A percentile compares a stretch with the other conserved stretches of the same genome.
These are phyloP conservation scores for Durio zibethinus DNA, from an alignment of 345 rosid species.

Conservation along the genomic window DNA sequence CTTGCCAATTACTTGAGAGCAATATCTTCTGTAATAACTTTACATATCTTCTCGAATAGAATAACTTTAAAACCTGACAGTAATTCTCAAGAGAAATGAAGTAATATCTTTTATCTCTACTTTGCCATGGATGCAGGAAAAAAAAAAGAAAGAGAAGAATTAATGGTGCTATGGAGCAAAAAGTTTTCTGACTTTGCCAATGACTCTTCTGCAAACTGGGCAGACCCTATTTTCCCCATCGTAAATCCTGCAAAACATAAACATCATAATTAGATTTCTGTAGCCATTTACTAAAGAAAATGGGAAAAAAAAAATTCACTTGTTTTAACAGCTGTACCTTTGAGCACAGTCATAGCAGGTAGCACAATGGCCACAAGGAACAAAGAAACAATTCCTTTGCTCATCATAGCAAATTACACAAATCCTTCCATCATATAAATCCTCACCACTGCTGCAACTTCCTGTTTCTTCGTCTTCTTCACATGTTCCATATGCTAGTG, in stretches of 20 bases:
- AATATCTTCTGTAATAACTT: too few relatives aligned
- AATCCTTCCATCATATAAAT: slow-evolving; percentile 46
- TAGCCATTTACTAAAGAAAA: neutral
- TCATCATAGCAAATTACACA: slow-evolving; percentile 60
- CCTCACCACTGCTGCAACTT: slow-evolving; percentile 35
- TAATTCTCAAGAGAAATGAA: too few relatives aligned
- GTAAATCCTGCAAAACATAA: slow-evolving; percentile 32
- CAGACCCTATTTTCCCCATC: slow-evolving; percentile 41
- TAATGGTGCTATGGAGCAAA: slow-evolving; percentile 21
- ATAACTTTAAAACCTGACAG: too few relatives aligned
- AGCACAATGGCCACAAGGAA: slow-evolving; percentile 62
- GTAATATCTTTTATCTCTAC: too few relatives aligned
- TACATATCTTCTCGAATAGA: too few relatives aligned
- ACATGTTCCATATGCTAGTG: slow-evolving; percentile 31
- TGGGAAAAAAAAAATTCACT: too few relatives aligned
- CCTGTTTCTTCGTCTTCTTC: slow-evolving; percentile 38
- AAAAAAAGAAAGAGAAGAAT: neutral
- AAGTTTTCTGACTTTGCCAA: slow-evolving; percentile 44
- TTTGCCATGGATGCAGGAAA: neutral
- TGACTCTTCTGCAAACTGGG: slow-evolving; percentile 46
- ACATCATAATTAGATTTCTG: neutral
- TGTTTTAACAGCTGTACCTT: slow-evolving; percentile 27
- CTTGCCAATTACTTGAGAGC: too few relatives aligned
- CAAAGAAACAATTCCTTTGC: slow-evolving; percentile 53
- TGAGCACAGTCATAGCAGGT: slow-evolving; percentile 54